A percentile compares a stretch with the other conserved stretches of the same genome.
phyloP scores from a whole-genome alignment of 73 alveolate genomes.

The Tetrahymena elliotti region DNA sequence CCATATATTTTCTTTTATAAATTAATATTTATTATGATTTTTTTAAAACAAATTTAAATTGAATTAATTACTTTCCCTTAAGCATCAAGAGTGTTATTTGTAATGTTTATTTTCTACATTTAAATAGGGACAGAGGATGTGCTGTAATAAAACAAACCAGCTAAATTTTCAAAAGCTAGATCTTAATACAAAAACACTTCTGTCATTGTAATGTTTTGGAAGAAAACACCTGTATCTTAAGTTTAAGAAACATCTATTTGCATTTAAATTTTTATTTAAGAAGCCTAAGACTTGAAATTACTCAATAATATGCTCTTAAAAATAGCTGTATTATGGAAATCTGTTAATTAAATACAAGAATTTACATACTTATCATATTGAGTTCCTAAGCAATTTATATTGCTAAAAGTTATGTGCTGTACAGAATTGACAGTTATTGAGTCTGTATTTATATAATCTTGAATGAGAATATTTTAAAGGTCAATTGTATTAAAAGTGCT shows the following conservation, averaged over 20 bases:
- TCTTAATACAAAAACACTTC: not conserved
- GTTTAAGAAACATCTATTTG: not conserved
- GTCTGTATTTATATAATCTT: not conserved
- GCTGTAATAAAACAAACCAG: not conserved
- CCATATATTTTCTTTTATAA: not conserved
- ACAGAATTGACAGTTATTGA: not conserved
- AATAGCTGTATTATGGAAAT: not conserved
- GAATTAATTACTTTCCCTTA: not conserved
- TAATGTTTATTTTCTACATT: not conserved
- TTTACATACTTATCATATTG: not conserved
- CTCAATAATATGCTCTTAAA: not conserved
- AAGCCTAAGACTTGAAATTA: not conserved
- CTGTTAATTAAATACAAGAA: not conserved
- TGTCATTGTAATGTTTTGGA: not conserved
- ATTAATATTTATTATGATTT: not conserved
- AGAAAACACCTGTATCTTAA: not conserved
- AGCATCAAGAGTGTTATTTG: not conserved
- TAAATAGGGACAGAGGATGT: not conserved
- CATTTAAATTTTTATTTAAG: not conserved
- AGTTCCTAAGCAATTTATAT: not conserved
- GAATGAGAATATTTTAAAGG: not conserved
- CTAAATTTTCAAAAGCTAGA: not conserved
- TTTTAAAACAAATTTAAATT: not conserved
- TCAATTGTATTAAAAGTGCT: not conserved
- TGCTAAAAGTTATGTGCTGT: not conserved